Evolutionary conservation across 192 early-diverging fungal genomes (phyloP).

Genomic region (Entomortierella chlamydospora): DNA sequence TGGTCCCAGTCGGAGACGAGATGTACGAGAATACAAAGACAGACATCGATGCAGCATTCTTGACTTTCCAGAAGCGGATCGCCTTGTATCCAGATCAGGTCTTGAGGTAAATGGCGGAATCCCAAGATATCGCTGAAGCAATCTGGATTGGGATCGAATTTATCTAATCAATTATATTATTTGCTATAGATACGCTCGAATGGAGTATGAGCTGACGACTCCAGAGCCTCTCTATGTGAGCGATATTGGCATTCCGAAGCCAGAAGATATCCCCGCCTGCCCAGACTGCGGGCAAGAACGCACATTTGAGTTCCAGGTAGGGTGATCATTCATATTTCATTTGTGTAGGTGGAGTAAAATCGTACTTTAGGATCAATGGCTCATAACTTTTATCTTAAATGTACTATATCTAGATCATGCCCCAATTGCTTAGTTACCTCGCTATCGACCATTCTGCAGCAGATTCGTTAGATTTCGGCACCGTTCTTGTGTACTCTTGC

Average conservation of each 20-base stretch:
- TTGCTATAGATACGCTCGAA: slow-evolving; percentile 64
- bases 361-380: no score
- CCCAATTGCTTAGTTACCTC: slow-evolving; percentile 87
- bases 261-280: slow-evolving; percentile 72
- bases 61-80: slow-evolving; percentile 90
- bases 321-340: slow-evolving; percentile 32
- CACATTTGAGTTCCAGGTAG: slow-evolving; percentile 94
- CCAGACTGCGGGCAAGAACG: slow-evolving; percentile 75
- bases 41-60: slow-evolving; percentile 90
- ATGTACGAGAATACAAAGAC: slow-evolving; percentile 80
- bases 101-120: slow-evolving; percentile 68
- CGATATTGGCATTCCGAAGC: slow-evolving; percentile 69
- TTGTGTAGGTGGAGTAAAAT: no score
- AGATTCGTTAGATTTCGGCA: slow-evolving; percentile 92
- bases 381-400: background rate
- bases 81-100: slow-evolving; percentile 86
- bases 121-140: background rate
- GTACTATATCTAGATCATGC: slow-evolving; percentile 71
- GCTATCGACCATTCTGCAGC: slow-evolving; percentile 74
- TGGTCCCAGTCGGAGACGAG: slow-evolving; percentile 68
- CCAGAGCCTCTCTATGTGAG: slow-evolving; percentile 85
- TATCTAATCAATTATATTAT: background rate
- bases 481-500: slow-evolving; percentile 89
- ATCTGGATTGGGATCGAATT: no score
- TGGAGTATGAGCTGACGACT: slow-evolving; percentile 66